Base-by-base conservation (phyloP, 2,329 filamentous ascomycete species). In the Canariomyces notabilis region DNA sequence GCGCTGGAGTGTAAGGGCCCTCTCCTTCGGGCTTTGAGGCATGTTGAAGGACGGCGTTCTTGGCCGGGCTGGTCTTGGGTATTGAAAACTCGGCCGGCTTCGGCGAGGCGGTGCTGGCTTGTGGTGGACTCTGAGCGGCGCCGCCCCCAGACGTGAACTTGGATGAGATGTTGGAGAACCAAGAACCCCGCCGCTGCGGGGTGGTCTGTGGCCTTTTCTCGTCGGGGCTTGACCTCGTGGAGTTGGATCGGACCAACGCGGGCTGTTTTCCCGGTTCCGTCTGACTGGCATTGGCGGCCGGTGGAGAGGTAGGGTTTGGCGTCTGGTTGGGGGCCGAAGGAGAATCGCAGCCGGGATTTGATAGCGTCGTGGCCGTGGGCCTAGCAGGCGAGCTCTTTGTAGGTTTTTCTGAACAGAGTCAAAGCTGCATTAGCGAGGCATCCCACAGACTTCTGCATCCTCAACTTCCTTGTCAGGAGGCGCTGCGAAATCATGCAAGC, bases 131-230 rank as follows among this genome's bases (percentile, higher is more conserved):
- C 42, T 64, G 58, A 7, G 48, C 53, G 29, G 49, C 42, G 39
- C 41, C 56, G 42, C 49, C 58, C 21, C 80, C 80, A 2, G 87
- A 82, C 2, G 87, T 89, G 69, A 97, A 95, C 64, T 95, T 96
- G 55, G 88, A 91, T 54, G 89, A 94, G 56, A 97, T 81, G 61
- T 82, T 95, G 46, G 87, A 88, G 60, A 97, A 90, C 93, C 93
- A 98, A 12, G 90, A 95, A 52, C 82, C 83, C 54, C 89, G 78
- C 43, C 80, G 74, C 37, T 72, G 69, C 6, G 70, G 65, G 2
- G 70, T 66, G 15, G 66, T 42, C 45, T 58, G 60, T 35, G 43
- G 53, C 43, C 29, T 64, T 58, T 61, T 66, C 23, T 66, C 63
- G 29, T 57, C 60, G 1, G 68, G 64, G 23, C 52, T 51, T 40